phyloP scores from a whole-genome alignment of 352 stramenopile species.

The Phytophthora ramorum region DNA sequence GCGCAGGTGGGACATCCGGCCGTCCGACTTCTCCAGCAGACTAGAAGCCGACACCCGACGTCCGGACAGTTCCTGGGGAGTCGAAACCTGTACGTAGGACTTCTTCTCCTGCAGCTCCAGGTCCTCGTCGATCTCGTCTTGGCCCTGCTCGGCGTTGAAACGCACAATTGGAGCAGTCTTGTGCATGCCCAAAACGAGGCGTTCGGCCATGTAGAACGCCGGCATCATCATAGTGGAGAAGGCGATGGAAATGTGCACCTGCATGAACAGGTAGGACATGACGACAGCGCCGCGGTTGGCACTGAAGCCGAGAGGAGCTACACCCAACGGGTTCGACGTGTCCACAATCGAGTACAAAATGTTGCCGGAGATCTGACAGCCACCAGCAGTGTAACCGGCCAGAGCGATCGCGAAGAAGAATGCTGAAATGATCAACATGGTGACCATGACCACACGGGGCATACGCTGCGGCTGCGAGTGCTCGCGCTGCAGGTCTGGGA shows the following conservation, averaged over 20 bases:
- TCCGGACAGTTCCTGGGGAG: constrained; percentile 4
- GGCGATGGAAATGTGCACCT: constrained; percentile 51
- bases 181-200: constrained; percentile 31
- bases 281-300: constrained; percentile 45
- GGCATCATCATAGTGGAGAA: constrained; percentile 57
- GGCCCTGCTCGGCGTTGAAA: constrained; percentile 23
- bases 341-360: constrained; percentile 24
- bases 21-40: constrained; percentile 21
- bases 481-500: constrained; percentile 23
- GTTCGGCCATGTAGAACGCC: constrained; percentile 47
- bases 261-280: constrained; percentile 56
- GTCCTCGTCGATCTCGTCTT: constrained; percentile 25
- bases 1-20: constrained; percentile 24
- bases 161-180: constrained; percentile 27
- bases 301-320: constrained; percentile 48
- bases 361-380: constrained; percentile 27
- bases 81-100: constrained; percentile 11
- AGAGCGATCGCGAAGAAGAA: constrained; percentile 29
- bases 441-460: constrained; percentile 20
- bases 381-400: constrained; percentile 16
- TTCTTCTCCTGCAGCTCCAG: constrained; percentile 26
- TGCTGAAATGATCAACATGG: constrained; percentile 18
- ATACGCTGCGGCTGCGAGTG: constrained; percentile 24
- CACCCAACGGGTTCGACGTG: constrained; percentile 18
- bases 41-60: constrained; percentile 11